These are phyloP conservation scores for Leccinum uliginosum DNA, from an alignment of 768 basidiomycete species.

Conservation along the genomic window DNA sequence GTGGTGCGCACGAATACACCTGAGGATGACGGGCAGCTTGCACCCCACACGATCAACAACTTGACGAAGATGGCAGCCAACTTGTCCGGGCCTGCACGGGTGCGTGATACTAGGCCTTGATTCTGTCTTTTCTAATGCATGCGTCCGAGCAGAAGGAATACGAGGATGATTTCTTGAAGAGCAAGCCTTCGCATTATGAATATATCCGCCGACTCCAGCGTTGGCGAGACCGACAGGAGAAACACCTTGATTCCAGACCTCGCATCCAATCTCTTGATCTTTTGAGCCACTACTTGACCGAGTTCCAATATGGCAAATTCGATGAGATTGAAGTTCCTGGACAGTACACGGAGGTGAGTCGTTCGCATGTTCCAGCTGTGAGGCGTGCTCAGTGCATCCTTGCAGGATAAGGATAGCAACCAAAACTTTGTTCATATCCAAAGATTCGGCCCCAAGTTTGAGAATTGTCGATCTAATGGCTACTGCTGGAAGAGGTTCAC, in stretches of 20 bases:
- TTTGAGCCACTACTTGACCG: conserved; percentile 88
- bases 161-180: conserved; percentile 83
- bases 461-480: conserved; percentile 83
- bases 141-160: conserved; percentile 63
- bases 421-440: conserved; percentile 87
- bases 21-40: conserved; percentile 67
- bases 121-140: background rate
- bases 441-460: conserved; percentile 87
- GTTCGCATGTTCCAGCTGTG: background rate
- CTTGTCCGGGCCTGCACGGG: conserved; percentile 54
- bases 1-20: conserved; percentile 58
- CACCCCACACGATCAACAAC: conserved; percentile 49
- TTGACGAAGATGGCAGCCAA: conserved; percentile 58
- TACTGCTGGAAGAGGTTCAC: conserved; percentile 87
- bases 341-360: conserved; percentile 89
- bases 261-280: conserved; percentile 80
- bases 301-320: conserved; percentile 96
- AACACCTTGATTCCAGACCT: conserved; percentile 74
- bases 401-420: conserved; percentile 90
- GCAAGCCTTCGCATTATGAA: conserved; percentile 76
- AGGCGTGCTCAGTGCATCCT: conserved; percentile 6
- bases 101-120: conserved; percentile 28
- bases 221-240: conserved; percentile 92
- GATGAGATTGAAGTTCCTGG: conserved; percentile 99
- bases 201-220: conserved; percentile 86